Percentiles rank a stretch among this genome's conserved stretches.
These are phyloP conservation scores for Trichoderma semiorbis DNA, from an alignment of 2,329 filamentous ascomycete genomes.

Conservation along the genomic window DNA sequence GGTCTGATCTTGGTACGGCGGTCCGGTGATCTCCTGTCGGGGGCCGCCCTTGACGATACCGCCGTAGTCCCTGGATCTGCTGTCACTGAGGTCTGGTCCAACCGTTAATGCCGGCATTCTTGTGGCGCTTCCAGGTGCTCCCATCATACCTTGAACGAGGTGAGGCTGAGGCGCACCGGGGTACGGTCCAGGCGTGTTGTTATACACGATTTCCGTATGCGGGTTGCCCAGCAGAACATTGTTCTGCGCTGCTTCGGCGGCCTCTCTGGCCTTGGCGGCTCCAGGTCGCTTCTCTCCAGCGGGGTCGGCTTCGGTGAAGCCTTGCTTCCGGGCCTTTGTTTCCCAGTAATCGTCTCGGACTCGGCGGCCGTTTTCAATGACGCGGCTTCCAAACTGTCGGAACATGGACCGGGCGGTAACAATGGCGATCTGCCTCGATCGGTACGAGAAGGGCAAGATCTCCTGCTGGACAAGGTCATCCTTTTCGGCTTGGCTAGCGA, in stretches of 20 bases:
- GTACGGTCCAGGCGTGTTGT: conserved; percentile 64
- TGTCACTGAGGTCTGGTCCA: conserved; percentile 72
- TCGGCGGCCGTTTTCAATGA: conserved; percentile 83
- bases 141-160: conserved; percentile 68
- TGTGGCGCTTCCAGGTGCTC: conserved; percentile 61
- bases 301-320: conserved; percentile 93
- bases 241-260: conserved; percentile 63
- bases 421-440: conserved; percentile 97
- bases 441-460: conserved; percentile 93
- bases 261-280: conserved; percentile 82
- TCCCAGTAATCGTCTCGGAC: conserved; percentile 99
- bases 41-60: conserved; percentile 73
- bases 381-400: conserved; percentile 91
- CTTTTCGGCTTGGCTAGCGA: conserved; percentile 92
- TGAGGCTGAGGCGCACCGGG: conserved; percentile 65
- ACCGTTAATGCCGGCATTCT: conserved; percentile 83
- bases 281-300: conserved; percentile 95
- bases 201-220: conserved; percentile 86
- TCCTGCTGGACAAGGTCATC: conserved; percentile 94
- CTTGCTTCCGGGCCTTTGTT: conserved; percentile 92
- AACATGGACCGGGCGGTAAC: conserved; percentile 99
- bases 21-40: conserved; percentile 83
- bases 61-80: conserved; percentile 75
- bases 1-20: conserved; percentile 82
- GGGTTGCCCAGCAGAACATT: conserved; percentile 61